Evolutionary conservation across 2,329 filamentous ascomycete species (phyloP).

Genomic region (Cercospora sp.): DNA sequence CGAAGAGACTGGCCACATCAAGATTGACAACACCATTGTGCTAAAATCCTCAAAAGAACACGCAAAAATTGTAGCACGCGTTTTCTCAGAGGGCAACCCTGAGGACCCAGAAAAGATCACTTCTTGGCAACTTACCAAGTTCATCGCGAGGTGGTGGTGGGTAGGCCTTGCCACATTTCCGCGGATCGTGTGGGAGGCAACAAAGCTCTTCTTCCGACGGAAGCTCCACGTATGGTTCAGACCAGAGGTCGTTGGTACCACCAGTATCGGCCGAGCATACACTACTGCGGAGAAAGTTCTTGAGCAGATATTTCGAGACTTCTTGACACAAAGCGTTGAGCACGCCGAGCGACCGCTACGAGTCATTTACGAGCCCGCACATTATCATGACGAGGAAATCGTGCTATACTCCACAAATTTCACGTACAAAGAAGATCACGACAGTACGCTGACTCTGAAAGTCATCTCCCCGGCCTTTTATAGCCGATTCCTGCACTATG

Average conservation of each 20-base stretch:
- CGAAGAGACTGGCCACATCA: constrained; percentile 30
- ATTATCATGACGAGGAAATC: constrained; percentile 30
- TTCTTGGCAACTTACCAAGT: constrained; percentile 29
- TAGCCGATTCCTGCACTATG: constrained; percentile 63
- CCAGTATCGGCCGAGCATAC: constrained; percentile 57
- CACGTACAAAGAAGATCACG: constrained; percentile 41
- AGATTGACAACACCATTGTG: constrained; percentile 61
- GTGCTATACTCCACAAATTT: constrained; percentile 38
- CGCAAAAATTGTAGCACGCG: constrained; percentile 61
- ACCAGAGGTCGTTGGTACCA: constrained; percentile 58
- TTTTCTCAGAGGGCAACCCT: constrained; percentile 56
- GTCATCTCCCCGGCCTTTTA: constrained; percentile 68
- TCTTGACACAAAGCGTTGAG: constrained; percentile 51
- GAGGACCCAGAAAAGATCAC: constrained; percentile 54
- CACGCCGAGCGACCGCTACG: constrained; percentile 47
- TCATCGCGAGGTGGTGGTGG: constrained; percentile 61
- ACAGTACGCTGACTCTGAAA: constrained; percentile 54
- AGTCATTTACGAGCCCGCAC: constrained; percentile 58
- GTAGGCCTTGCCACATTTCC: constrained; percentile 66
- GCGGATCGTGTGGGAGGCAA: constrained; percentile 63
- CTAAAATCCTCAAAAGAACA: constrained; percentile 61
- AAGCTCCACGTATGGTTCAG: constrained; percentile 65
- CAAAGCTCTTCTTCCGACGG: constrained; percentile 56
- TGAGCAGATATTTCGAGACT: constrained; percentile 43
- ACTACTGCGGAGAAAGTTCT: constrained; percentile 51